These are phyloP conservation scores for bread wheat (Triticum aestivum) DNA, from an alignment of 176 grass and related monocot genomes.

Conservation along the genomic window IWGSC_CS_RefSeq_v2.1 NC_057795.1:190321017-190321516, in stretches of 20 bases:
- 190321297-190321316: background rate
- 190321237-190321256: background rate
- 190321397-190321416: background rate
- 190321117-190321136: background rate
- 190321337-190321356: background rate
- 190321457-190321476: background rate
- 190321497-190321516: background rate
- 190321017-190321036: too few relatives aligned
- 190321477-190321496: background rate
- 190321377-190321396: background rate
- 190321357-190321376: background rate
- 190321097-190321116: background rate
- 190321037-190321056: too few relatives aligned
- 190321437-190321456: background rate
- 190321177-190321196: background rate
- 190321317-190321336: background rate
- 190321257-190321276: background rate
- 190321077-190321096: background rate
- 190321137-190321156: background rate
- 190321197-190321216: slow-evolving; percentile 16
- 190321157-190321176: background rate
- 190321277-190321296: slow-evolving; percentile 12
- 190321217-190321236: slow-evolving; percentile 10
- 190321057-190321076: too few relatives aligned
- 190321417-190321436: background rate